These are phyloP conservation scores for Citropsis articulata DNA, from an alignment of 345 rosid genomes.

Conservation along the genomic window DNA sequence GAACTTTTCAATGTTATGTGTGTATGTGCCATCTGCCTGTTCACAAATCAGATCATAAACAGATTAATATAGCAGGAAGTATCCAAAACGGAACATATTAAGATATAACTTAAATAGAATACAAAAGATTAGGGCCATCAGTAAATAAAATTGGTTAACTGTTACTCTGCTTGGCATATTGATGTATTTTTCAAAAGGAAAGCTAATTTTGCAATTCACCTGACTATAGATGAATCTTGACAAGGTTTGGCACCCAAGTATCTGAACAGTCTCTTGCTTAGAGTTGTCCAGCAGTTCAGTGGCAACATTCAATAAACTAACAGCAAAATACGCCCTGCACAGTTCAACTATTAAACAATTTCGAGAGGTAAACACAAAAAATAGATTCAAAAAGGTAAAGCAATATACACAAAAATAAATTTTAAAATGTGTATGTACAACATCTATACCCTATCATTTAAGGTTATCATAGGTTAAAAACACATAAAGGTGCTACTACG, in stretches of 20 bases:
- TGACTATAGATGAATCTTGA: constrained; percentile 76
- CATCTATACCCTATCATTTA: not conserved
- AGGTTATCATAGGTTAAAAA: not conserved
- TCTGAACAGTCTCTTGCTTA: constrained; percentile 57
- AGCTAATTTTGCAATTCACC: constrained; percentile 35
- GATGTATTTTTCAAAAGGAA: not conserved
- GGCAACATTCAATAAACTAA: constrained; percentile 74
- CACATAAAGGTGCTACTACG: not conserved
- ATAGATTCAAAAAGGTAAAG: not conserved
- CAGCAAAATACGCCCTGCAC: constrained; percentile 80
- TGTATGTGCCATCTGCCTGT: constrained; percentile 80
- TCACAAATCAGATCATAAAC: constrained; percentile 22
- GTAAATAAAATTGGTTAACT: not conserved
- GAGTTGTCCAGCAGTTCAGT: constrained; percentile 69
- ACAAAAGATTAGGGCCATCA: not conserved
- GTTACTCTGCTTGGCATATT: not conserved
- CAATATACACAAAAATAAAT: too few species aligned
- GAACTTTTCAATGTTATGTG: constrained; percentile 71
- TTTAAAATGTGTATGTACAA: too few species aligned
- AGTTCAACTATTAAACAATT: constrained; percentile 2
- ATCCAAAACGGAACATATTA: not conserved
- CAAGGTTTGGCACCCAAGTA: constrained; percentile 89
- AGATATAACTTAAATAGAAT: not conserved
- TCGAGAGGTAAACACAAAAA: not conserved
- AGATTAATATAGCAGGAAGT: not conserved